A percentile compares a stretch with the other conserved stretches of the same genome.
These are phyloP conservation scores for Arthrobotrys entomopaga DNA, from an alignment of 2,329 filamentous ascomycete genomes.

Conservation along the genomic window DNA sequence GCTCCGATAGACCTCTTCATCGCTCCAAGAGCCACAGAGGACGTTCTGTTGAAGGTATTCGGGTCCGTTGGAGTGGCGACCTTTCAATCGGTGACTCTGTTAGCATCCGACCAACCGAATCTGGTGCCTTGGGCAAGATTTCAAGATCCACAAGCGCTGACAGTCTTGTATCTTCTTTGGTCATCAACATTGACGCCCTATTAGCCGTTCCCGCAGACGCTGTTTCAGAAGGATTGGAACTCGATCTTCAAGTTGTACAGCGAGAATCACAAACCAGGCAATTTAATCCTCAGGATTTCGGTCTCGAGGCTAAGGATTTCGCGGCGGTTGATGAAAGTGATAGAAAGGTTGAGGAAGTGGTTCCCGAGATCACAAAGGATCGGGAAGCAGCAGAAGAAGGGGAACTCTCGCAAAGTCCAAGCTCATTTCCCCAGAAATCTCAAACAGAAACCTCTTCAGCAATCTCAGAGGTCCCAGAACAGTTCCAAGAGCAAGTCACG, in stretches of 20 bases:
- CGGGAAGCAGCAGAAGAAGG: neutral
- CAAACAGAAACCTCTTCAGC: conserved; percentile 8
- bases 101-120: conserved; percentile 43
- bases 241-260: conserved; percentile 40
- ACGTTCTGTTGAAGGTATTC: conserved; percentile 23
- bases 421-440: neutral
- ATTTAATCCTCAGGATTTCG: conserved; percentile 41
- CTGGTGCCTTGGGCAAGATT: conserved; percentile 35
- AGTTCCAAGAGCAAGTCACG: conserved; percentile 5
- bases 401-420: neutral
- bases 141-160: conserved; percentile 34
- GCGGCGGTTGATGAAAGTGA: conserved; percentile 13
- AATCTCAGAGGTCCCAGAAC: neutral
- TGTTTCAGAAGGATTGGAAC: conserved; percentile 33
- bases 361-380: neutral
- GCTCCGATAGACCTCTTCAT: conserved; percentile 37
- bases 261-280: conserved; percentile 26
- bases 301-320: too few relatives aligned
- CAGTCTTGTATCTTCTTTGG: conserved; percentile 28
- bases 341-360: conserved; percentile 5
- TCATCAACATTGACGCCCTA: conserved; percentile 47
- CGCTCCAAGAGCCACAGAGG: conserved; percentile 34
- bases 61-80: conserved; percentile 52
- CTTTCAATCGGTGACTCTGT: conserved; percentile 39
- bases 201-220: conserved; percentile 38